Percentiles rank a stretch among this genome's conserved stretches.
Evolutionary conservation across 345 rosid species (phyloP).

Genomic region (Barbarea vulgaris): DNA sequence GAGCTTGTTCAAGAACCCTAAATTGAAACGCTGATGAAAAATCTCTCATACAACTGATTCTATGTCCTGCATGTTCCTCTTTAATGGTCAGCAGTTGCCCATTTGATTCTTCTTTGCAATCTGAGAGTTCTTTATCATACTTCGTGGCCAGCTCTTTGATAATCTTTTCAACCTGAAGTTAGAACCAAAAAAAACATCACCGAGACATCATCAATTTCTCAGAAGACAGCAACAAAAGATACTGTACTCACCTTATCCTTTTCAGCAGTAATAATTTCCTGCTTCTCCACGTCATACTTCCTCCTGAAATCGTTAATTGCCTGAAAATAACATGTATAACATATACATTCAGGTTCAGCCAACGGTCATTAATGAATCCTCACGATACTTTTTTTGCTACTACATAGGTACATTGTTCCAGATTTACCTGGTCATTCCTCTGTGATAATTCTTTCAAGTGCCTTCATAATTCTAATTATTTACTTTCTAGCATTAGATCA

Average conservation of each 20-base stretch:
- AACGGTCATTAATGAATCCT: conserved; percentile 8
- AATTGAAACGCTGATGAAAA: no score
- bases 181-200: conserved; percentile 18
- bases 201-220: neutral
- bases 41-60: no score
- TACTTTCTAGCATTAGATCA: conserved; percentile 79
- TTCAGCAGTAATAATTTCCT: conserved; percentile 57
- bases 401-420: conserved; percentile 28
- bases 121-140: conserved; percentile 56
- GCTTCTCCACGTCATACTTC: conserved; percentile 83
- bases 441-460: conserved; percentile 91
- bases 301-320: conserved; percentile 85
- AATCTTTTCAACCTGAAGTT: conserved; percentile 56
- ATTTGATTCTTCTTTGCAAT: conserved; percentile 60
- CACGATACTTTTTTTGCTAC: conserved; percentile 11
- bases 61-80: conserved; percentile 77
- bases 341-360: no score
- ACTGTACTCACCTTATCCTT: conserved; percentile 57
- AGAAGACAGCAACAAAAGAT: no score
- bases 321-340: conserved; percentile 40
- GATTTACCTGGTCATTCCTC: conserved; percentile 81
- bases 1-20: no score
- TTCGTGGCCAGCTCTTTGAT: conserved; percentile 54
- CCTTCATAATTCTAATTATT: conserved; percentile 77
- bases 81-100: conserved; percentile 48